Base-by-base conservation (phyloP, 1,284 basidiomycete genomes). In the Rhodotorula sp. region DNA sequence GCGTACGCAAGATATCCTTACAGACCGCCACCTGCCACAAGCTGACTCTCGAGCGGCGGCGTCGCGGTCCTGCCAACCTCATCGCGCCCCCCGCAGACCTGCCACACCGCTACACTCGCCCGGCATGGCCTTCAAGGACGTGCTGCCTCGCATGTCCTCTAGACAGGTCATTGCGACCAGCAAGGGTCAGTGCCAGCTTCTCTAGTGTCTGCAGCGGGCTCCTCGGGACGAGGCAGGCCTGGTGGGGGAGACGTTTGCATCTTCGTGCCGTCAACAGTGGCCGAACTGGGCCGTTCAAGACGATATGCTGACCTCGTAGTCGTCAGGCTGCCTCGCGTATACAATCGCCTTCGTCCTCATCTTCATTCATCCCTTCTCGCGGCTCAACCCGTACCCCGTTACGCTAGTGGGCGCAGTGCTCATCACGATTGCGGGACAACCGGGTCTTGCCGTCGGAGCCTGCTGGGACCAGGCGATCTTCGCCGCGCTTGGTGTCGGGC, bases 401-500 rank as follows among this genome's bases (percentile, higher is more conserved):
- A 75, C 79, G 0, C 72, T 80, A 23, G 71, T 76, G 2, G 75
- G 72, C 41, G 65, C 65, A 54, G 74, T 79, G 17, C 77, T 80
- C 49, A 70, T 80, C 21, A 71, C 77, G 17, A 80, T 81, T 48
- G 79, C 78, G 42, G 79, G 80, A 17, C 75, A 75, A 54, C 78
- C 81, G 8, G 80, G 81, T 25, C 75, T 79, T 49, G 73, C 78
- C 14, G 56, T 64, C n/a, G 77, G 74, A 1, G 76, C 76, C 55
- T 74, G 59, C 64, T 75, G 69, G 66, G 75, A 67, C 67, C 71
- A 61, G 72, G 77, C 64, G 14, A 72, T 67, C 58, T 74, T 79
- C 46, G 79, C 75, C 16, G 56, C 79, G 16, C 34, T 78, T n/a
- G 81, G 81, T 3, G 78, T 81, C 10, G 77, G 72, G 5, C 48